Base-by-base conservation (phyloP, 495 filamentous ascomycete species). In the Penicillium argentinense region DNA sequence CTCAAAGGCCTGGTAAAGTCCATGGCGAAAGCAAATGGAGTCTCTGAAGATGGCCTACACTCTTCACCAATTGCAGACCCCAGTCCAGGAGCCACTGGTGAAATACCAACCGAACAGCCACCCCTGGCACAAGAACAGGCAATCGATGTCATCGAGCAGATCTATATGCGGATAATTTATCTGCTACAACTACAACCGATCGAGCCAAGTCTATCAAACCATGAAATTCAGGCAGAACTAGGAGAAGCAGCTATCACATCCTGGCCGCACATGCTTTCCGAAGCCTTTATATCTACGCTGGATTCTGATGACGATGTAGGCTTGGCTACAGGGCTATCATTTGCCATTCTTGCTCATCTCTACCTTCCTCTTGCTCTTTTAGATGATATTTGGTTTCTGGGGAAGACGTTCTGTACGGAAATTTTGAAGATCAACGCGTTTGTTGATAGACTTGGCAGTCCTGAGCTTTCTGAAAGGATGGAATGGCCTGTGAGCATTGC, bases 131-230 rank as follows among this genome's bases (percentile, higher is more conserved):
- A 56, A 17, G 26, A 32, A 6, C 26, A 47, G 23, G 28, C 49
- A 13, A 49, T 67, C 6, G 45, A 56, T 49, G 42, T 69, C 28
- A 24, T 71, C 30, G 58, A 66, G 54, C 26, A 61, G 21, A 54
- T 66, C 38, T 57, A 73, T 43, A 49, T 67, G 51, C 39, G 68
- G 22, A 55, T 60, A 30, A 26, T 67, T 6, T 45, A 56, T 37
- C 37, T 59, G 21, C 21, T 57, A 24, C 43, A 64, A 19, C 38
- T 69, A 30, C 38, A 60, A 9, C 23, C 43, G 19, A 47, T 54
- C 22, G 38, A 49, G 12, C 24, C 17, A 8, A 24, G 34, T 9
- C 29, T 52, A 0, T 46, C 54, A 7, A 34, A 54, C 28, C 43
- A 47, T 1, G 59, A 55, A 2, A 43, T 68, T 5, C 58, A 61